Evolutionary conservation across 768 basidiomycete species (phyloP).

Genomic region (Termitomyces sp.): DNA sequence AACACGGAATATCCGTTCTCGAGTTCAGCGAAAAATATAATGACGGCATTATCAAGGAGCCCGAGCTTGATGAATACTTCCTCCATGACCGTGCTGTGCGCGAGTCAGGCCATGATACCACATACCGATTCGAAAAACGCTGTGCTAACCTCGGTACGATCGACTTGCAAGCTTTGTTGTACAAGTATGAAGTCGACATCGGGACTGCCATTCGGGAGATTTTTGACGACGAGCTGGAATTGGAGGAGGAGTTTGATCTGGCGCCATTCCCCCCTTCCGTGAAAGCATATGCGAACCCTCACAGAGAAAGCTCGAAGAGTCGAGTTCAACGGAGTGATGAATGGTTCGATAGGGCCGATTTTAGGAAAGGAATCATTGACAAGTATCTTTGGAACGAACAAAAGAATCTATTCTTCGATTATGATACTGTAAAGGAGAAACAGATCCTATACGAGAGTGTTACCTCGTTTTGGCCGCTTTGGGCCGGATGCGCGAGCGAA

Average conservation of each 20-base stretch:
- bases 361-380: slow-evolving; percentile 82
- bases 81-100: slow-evolving; percentile 94
- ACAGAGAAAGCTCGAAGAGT: slow-evolving; percentile 52
- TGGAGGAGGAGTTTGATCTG: slow-evolving; percentile 89
- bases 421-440: slow-evolving; percentile 86
- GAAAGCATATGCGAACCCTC: slow-evolving; percentile 59
- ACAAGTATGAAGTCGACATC: slow-evolving; percentile 98
- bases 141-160: slow-evolving; percentile 97
- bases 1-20: slow-evolving; percentile 87
- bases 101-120: slow-evolving; percentile 94
- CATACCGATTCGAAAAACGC: slow-evolving; percentile 95
- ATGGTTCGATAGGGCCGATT: slow-evolving; percentile 90
- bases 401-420: slow-evolving; percentile 92
- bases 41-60: slow-evolving; percentile 75
- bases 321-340: slow-evolving; percentile 73
- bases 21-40: slow-evolving; percentile 98
- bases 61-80: slow-evolving; percentile 94
- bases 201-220: slow-evolving; percentile 96
- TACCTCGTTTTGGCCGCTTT: slow-evolving; percentile 94
- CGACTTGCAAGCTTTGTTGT: slow-evolving; percentile 90
- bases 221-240: slow-evolving; percentile 86
- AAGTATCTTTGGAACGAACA: slow-evolving; percentile 96
- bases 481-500: slow-evolving; percentile 97
- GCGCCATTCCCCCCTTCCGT: slow-evolving; percentile 87
- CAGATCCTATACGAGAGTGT: slow-evolving; percentile 95